These are phyloP conservation scores for Laburnicola sp. DNA, from an alignment of 2,329 filamentous ascomycete species.

Conservation along the genomic window DNA sequence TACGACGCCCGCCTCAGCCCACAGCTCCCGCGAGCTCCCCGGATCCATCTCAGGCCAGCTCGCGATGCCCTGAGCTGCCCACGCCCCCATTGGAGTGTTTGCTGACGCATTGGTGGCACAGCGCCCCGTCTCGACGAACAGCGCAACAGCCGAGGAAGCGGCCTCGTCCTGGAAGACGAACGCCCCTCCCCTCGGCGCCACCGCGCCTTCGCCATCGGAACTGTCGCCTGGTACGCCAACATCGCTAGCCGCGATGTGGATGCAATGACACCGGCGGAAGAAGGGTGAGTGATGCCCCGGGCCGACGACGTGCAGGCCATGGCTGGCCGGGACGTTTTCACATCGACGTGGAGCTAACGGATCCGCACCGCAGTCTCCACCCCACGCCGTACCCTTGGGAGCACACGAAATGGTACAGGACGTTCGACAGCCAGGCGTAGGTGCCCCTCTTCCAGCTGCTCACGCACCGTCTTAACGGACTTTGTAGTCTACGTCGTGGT, in stretches of 20 bases:
- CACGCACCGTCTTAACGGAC: slow-evolving; percentile 3
- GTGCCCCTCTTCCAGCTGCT: slow-evolving; percentile 45
- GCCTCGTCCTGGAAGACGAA: slow-evolving; percentile 81
- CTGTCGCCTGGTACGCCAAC: slow-evolving; percentile 96
- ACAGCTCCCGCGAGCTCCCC: slow-evolving; percentile 35
- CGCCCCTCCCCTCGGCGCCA: slow-evolving; percentile 83
- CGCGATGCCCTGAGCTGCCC: slow-evolving; percentile 17
- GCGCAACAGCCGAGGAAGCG: slow-evolving; percentile 67
- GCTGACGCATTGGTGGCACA: slow-evolving; percentile 43
- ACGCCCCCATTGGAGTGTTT: slow-evolving; percentile 32
- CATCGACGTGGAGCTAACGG: slow-evolving; percentile 36
- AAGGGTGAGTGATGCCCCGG: slow-evolving; percentile 75
- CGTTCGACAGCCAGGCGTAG: slow-evolving; percentile 96
- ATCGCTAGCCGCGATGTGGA: slow-evolving; percentile 86
- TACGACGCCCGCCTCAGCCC: slow-evolving; percentile 42
- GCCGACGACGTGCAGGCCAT: slow-evolving; percentile 26
- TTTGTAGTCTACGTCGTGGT: slow-evolving; percentile 85
- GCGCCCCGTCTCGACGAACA: slow-evolving; percentile 70
- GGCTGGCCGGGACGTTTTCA: slow-evolving; percentile 27
- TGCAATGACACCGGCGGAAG: slow-evolving; percentile 91
- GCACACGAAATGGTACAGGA: slow-evolving; percentile 88
- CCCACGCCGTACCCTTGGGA: slow-evolving; percentile 93
- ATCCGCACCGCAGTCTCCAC: slow-evolving; percentile 70
- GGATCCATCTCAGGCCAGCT: slow-evolving; percentile 23
- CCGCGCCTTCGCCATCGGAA: slow-evolving; percentile 82